These are phyloP conservation scores for Neckera pumila DNA, from an alignment of 225 moss, liverwort and hornwort species.

Conservation along the genomic window DNA sequence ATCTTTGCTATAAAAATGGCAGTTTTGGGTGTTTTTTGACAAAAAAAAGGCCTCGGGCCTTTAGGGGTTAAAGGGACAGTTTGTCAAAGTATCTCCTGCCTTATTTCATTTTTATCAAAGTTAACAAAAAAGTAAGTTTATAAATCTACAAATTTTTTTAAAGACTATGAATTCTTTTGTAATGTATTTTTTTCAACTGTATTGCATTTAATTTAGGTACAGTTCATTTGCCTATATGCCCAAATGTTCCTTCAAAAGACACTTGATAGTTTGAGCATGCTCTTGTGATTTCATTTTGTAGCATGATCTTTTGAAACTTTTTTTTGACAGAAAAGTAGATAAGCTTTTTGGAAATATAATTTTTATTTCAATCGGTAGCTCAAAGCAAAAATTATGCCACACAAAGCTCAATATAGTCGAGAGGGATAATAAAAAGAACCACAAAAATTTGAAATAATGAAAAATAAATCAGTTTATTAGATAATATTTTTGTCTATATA, in stretches of 20 bases:
- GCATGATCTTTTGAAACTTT: neutral
- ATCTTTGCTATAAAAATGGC: too few relatives aligned
- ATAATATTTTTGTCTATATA: neutral
- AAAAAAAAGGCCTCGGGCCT: too few relatives aligned
- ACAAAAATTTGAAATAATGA: neutral
- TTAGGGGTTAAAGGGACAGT: fast-evolving
- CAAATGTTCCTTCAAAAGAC: fast-evolving
- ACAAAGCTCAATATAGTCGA: neutral
- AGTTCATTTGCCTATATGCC: neutral
- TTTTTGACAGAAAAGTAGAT: neutral
- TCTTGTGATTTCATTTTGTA: neutral
- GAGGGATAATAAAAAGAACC: fast-evolving
- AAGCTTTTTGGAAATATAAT: neutral
- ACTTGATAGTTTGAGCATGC: fast-evolving
- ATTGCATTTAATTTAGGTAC: fast-evolving
- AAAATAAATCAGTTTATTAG: neutral
- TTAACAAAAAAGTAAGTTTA: neutral
- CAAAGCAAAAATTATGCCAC: fast-evolving
- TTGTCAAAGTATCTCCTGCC: fast-evolving
- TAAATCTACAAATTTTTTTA: neutral
- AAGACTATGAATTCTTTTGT: neutral
- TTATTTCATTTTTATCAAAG: neutral
- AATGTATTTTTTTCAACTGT: neutral
- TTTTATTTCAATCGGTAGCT: fast-evolving
- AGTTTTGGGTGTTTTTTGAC: too few relatives aligned